These are phyloP conservation scores for Stellera chamaejasme DNA, from an alignment of 345 rosid genomes.

Conservation along the genomic window DNA sequence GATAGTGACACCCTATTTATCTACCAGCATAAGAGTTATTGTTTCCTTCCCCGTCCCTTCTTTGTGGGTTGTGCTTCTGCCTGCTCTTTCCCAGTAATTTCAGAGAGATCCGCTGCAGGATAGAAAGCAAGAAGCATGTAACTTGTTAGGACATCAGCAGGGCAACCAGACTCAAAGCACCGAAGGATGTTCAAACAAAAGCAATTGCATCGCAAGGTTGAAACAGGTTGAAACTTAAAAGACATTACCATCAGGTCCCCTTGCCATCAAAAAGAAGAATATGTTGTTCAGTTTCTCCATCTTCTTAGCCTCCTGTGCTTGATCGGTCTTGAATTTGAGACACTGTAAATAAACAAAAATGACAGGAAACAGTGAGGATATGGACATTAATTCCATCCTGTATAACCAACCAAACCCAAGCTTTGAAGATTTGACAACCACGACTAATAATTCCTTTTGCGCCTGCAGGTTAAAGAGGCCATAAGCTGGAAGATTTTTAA, in stretches of 20 bases:
- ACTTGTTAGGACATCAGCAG: slow-evolving; percentile 10
- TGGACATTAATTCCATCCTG: too few relatives aligned
- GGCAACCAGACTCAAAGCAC: neutral
- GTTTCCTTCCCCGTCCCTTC: slow-evolving; percentile 96
- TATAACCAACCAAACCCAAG: too few relatives aligned
- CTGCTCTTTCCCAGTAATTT: slow-evolving; percentile 72
- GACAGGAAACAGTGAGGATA: too few relatives aligned
- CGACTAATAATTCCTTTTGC: too few relatives aligned
- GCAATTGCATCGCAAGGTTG: neutral
- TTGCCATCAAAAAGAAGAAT: slow-evolving; percentile 87
- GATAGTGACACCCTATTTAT: too few relatives aligned
- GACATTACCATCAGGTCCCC: slow-evolving; percentile 80
- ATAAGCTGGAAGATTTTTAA: too few relatives aligned
- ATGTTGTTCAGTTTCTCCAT: slow-evolving; percentile 95
- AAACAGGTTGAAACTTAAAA: slow-evolving; percentile 6
- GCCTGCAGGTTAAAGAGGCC: too few relatives aligned
- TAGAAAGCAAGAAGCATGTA: neutral
- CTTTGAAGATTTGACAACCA: too few relatives aligned
- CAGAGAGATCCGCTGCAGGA: slow-evolving; percentile 60
- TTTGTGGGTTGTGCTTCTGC: slow-evolving; percentile 55
- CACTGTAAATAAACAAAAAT: slow-evolving; percentile 36
- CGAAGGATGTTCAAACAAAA: neutral
- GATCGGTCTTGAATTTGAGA: slow-evolving; percentile 97
- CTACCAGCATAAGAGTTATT: slow-evolving; percentile 20
- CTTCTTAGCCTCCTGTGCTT: slow-evolving; percentile 96